A percentile compares a stretch with the other conserved stretches of the same genome.
Evolutionary conservation across 75 land plant genomes (phyloP).

Genomic region (Pseudotsuga menziesii): DNA sequence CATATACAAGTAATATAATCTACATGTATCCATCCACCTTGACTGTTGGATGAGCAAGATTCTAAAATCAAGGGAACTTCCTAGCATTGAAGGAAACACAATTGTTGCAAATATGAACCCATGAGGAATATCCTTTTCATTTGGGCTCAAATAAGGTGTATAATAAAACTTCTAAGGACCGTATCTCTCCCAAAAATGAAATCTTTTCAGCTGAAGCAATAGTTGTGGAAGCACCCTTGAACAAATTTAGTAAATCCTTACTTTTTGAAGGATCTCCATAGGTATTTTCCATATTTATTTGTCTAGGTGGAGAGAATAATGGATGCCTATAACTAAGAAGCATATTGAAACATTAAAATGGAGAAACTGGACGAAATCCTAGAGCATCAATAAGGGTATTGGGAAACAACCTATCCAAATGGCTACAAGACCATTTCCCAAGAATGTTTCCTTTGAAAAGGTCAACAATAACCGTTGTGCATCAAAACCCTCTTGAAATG

Average conservation of each 20-base stretch:
- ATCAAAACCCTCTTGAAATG: too few species aligned
- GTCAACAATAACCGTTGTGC: too few species aligned
- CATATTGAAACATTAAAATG: constrained; percentile 70
- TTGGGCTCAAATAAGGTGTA: constrained; percentile 72
- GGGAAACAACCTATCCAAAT: too few species aligned
- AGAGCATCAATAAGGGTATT: too few species aligned
- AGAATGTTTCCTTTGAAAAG: too few species aligned
- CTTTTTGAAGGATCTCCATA: constrained; percentile 90
- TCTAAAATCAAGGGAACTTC: constrained; percentile 86
- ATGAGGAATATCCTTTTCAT: constrained; percentile 89
- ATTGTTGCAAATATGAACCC: constrained; percentile 98
- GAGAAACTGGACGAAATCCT: constrained; percentile 96
- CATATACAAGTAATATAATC: constrained; percentile 68
- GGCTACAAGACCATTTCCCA: too few species aligned
- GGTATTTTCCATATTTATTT: constrained; percentile 89
- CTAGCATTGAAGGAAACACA: constrained; percentile 96
- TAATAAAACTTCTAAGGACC: constrained; percentile 98
- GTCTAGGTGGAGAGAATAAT: constrained; percentile 79
- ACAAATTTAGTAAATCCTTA: constrained; percentile 77
- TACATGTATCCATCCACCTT: constrained; percentile 93
- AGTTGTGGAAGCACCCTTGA: constrained; percentile 79
- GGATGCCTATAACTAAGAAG: constrained; percentile 87
- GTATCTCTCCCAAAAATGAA: constrained; percentile 94
- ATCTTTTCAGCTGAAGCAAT: constrained; percentile 99
- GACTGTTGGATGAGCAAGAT: constrained; percentile 56